A percentile compares a stretch with the other conserved stretches of the same genome.
These are phyloP conservation scores for Psilocybe azurescens DNA, from an alignment of 768 basidiomycete species.

Conservation along the genomic window DNA sequence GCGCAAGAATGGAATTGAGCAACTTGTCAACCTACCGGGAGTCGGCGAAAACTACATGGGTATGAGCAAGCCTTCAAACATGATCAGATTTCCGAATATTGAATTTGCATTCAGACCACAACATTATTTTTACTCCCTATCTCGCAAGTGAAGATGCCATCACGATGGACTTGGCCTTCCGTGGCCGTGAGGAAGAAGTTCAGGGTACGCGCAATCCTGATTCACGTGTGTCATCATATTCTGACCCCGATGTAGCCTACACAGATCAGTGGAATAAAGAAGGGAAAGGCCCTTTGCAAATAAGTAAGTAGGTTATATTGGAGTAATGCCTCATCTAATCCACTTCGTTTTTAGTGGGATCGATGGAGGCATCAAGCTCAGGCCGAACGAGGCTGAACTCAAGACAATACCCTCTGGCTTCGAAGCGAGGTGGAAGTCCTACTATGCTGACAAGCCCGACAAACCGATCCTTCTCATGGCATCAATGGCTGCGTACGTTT, in stretches of 20 bases:
- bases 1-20: conserved; percentile 47
- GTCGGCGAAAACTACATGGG: conserved; percentile 75
- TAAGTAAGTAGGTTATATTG: conserved; percentile 43
- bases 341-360: conserved; percentile 41
- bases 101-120: conserved; percentile 41
- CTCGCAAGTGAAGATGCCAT: conserved; percentile 48
- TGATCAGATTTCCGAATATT: neutral
- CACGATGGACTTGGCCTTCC: conserved; percentile 54
- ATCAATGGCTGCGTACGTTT: conserved; percentile 42
- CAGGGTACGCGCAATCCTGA: conserved; percentile 22
- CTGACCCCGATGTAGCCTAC: conserved; percentile 14
- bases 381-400: conserved; percentile 56
- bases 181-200: conserved; percentile 40
- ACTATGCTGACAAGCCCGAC: conserved; percentile 56
- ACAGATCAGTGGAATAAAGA: conserved; percentile 33
- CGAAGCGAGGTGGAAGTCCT: conserved; percentile 50
- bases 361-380: conserved; percentile 61
- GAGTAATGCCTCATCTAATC: conserved; percentile 13
- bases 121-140: conserved; percentile 42
- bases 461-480: conserved; percentile 57
- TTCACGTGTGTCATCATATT: conserved; percentile 27
- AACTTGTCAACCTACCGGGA: conserved; percentile 67
- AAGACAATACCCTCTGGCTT: conserved; percentile 56
- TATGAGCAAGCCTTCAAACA: conserved; percentile 16
- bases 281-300: conserved; percentile 56